Conservation (phyloP, 257 asterid species). For the Solanum paucissectum region DNA sequence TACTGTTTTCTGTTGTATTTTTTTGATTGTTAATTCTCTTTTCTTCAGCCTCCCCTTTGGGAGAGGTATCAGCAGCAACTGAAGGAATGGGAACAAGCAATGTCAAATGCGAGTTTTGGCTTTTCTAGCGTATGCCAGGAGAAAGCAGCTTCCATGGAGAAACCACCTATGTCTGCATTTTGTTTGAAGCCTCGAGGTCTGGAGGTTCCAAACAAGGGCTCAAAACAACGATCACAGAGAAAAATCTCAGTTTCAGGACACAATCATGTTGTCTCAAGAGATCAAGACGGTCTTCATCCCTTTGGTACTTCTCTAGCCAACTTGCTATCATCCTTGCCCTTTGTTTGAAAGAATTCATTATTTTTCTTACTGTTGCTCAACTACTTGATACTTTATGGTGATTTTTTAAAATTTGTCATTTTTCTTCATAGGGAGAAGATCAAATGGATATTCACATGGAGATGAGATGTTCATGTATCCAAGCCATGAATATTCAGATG, state of each 20-base stretch:
- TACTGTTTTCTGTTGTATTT: not conserved
- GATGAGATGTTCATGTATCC: slow-evolving; percentile 41
- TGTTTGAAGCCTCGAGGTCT: slow-evolving; percentile 90
- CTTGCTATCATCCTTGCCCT: not conserved
- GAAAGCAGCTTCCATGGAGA: slow-evolving; percentile 46
- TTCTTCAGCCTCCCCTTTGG: slow-evolving; percentile 91
- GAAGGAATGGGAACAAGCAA: slow-evolving; percentile 72
- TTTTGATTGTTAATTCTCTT: not conserved
- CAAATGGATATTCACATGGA: slow-evolving; percentile 40
- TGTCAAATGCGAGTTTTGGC: slow-evolving; percentile 36
- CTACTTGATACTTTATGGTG: not conserved
- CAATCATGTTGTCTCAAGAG: slow-evolving; percentile 44
- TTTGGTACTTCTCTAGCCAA: slow-evolving; percentile 25
- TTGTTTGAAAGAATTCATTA: not conserved
- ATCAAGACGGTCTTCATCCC: slow-evolving; percentile 45
- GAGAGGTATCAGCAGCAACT: slow-evolving; percentile 73
- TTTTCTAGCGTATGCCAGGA: slow-evolving; percentile 39
- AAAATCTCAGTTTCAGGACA: slow-evolving; percentile 56
- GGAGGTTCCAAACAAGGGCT: slow-evolving; percentile 74
- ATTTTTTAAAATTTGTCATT: slow-evolving; percentile 2
- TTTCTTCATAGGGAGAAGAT: slow-evolving; percentile 55
- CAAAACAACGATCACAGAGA: slow-evolving; percentile 88
- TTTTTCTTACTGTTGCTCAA: not conserved
- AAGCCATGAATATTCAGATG: slow-evolving; percentile 45
- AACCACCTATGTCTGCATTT: slow-evolving; percentile 89